phyloP scores from a whole-genome alignment of 2,329 filamentous ascomycete genomes.

The Leptographium flavum region DNA sequence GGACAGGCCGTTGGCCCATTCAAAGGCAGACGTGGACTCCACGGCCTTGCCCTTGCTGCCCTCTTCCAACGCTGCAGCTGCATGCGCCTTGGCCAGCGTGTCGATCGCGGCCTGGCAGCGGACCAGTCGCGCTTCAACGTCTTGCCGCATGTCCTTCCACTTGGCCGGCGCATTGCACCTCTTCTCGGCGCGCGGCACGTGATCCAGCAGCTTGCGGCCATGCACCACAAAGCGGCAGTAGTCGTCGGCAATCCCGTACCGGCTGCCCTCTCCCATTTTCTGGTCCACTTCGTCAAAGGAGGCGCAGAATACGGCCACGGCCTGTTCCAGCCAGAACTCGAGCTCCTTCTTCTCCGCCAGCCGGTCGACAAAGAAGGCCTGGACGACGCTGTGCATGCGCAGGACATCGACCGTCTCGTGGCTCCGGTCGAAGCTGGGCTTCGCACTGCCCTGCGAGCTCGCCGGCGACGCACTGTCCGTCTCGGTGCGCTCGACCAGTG shows the following conservation, averaged over 20 bases:
- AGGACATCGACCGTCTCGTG: constrained; percentile 35
- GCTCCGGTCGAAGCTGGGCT: constrained; percentile 23
- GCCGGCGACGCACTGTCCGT: constrained; percentile 24
- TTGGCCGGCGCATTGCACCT: constrained; percentile 4
- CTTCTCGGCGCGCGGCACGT: constrained; percentile 25
- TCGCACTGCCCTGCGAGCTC: constrained; percentile 25
- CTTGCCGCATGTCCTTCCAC: constrained; percentile 4
- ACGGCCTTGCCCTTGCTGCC: constrained; percentile 9
- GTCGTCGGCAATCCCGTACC: constrained; percentile 34
- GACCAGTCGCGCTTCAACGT: background rate
- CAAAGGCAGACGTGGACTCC: constrained; percentile 32
- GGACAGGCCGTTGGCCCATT: constrained; percentile 32
- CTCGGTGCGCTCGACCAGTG: constrained; percentile 36
- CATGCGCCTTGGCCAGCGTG: constrained; percentile 23
- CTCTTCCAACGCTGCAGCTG: too few relatives aligned
- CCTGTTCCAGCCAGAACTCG: constrained; percentile 33
- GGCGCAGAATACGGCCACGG: constrained; percentile 31
- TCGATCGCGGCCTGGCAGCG: constrained; percentile 27
- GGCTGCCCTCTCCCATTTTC: constrained; percentile 25
- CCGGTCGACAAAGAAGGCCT: constrained; percentile 35
- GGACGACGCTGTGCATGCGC: constrained; percentile 35
- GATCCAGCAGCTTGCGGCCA: constrained; percentile 28
- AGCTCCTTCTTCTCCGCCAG: constrained; percentile 26
- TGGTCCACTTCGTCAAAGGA: constrained; percentile 32
- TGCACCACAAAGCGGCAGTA: constrained; percentile 38